phyloP scores from a whole-genome alignment of 805 yeast genomes.

The Yueomyces sp. region DNA sequence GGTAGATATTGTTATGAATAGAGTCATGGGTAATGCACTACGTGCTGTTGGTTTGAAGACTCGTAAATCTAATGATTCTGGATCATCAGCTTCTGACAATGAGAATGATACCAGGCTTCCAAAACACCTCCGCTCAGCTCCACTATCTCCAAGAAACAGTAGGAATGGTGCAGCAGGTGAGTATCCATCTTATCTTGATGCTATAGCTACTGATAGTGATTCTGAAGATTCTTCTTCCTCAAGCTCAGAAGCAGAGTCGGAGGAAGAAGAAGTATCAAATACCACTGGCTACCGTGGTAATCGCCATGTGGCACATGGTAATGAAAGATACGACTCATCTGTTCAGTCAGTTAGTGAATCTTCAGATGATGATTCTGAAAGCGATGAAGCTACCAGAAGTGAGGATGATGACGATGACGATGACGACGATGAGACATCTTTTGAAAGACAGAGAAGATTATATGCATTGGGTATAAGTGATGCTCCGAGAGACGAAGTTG shows the following conservation, averaged over 20 bases:
- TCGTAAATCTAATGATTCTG: not conserved
- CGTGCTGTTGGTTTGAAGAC: constrained; percentile 40
- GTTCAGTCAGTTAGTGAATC: constrained; percentile 9
- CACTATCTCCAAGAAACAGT: not conserved
- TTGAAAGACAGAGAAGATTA: constrained; percentile 50
- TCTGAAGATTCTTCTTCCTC: constrained; percentile 9
- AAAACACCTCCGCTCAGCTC: constrained; percentile 4
- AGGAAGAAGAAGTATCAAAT: constrained; percentile 8
- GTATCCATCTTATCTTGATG: not conserved
- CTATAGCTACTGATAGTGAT: constrained; percentile 1
- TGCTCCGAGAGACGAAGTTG: constrained; percentile 30
- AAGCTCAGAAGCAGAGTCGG: constrained; percentile 15
- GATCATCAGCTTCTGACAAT: not conserved
- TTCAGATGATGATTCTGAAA: constrained; percentile 5
- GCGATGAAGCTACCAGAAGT: not conserved
- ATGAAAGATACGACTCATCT: constrained; percentile 6
- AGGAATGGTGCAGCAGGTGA: constrained; percentile 1
- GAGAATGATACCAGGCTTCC: not conserved
- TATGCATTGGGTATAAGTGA: constrained; percentile 38
- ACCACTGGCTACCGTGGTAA: too few relatives aligned
- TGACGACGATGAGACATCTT: constrained; percentile 41
- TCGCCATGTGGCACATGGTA: not conserved
- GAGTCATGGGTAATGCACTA: constrained; percentile 33
- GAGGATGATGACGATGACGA: constrained; percentile 10
- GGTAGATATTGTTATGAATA: constrained; percentile 1